Conservation (phyloP, 2,329 filamentous ascomycete species). For the Cladosporium sp. region DNA sequence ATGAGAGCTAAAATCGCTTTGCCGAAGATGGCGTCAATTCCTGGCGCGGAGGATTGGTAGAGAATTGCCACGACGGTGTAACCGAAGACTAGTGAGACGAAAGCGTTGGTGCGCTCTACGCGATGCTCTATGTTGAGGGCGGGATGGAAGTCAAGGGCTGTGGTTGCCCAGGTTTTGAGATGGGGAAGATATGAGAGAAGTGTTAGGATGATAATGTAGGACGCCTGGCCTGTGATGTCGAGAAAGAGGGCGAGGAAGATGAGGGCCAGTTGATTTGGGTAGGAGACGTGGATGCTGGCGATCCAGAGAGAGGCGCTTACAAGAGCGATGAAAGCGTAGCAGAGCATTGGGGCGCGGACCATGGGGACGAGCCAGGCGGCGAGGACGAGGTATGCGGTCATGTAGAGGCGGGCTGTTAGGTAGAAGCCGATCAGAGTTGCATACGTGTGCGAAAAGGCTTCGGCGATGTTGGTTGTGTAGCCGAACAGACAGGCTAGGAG, state of each 20-base stretch:
- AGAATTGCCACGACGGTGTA: constrained; percentile 60
- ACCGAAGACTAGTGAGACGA: constrained; percentile 61
- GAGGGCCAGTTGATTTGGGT: constrained; percentile 52
- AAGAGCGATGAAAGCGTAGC: constrained; percentile 41
- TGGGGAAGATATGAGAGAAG: constrained; percentile 18
- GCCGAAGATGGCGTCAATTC: constrained; percentile 57
- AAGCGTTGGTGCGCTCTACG: constrained; percentile 61
- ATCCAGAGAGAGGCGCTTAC: constrained; percentile 57
- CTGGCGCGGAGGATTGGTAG: constrained; percentile 52
- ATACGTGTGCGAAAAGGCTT: constrained; percentile 54
- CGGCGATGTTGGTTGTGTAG: constrained; percentile 60
- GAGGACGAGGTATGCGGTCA: constrained; percentile 45
- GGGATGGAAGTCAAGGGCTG: constrained; percentile 56
- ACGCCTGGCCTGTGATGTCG: constrained; percentile 49
- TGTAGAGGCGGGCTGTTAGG: constrained; percentile 53
- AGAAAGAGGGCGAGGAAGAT: constrained; percentile 55
- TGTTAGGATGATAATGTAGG: constrained; percentile 38
- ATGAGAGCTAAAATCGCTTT: constrained; percentile 49
- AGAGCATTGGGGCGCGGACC: constrained; percentile 54
- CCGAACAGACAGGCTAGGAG: constrained; percentile 59
- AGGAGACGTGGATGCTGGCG: constrained; percentile 53
- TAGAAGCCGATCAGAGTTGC: constrained; percentile 59
- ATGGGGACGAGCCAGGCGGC: constrained; percentile 53
- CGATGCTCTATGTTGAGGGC: constrained; percentile 62
- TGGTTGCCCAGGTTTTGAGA: constrained; percentile 22